These are phyloP conservation scores for Pichia sp. DNA, from an alignment of 1,139 yeast species.

Conservation along the genomic window DNA sequence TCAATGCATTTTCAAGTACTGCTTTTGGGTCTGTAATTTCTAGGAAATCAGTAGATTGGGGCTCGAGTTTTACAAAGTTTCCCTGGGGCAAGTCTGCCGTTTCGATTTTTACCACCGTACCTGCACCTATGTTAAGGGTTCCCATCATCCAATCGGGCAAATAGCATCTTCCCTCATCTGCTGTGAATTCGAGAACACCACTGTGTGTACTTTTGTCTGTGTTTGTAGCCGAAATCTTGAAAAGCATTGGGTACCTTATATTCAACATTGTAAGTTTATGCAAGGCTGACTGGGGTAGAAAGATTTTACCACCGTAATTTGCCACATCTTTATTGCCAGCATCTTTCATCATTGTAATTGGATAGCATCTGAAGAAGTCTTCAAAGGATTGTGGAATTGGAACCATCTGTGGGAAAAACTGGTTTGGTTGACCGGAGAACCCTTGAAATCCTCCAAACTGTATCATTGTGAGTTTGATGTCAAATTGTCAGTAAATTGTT, in stretches of 20 bases:
- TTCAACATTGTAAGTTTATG: constrained; percentile 75
- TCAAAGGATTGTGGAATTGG: constrained; percentile 40
- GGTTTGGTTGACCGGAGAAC: constrained; percentile 21
- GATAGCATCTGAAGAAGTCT: constrained; percentile 88
- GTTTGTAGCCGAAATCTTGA: constrained; percentile 73
- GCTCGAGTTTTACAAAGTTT: constrained; percentile 85
- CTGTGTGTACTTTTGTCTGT: constrained; percentile 64
- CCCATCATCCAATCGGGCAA: constrained; percentile 97
- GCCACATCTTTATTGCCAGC: constrained; percentile 71
- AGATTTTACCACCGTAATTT: constrained; percentile 95
- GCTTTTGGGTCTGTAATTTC: constrained; percentile 97
- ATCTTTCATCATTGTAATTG: constrained; percentile 88
- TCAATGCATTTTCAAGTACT: constrained; percentile 83
- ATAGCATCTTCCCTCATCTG: constrained; percentile 95
- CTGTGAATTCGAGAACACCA: constrained; percentile 93
- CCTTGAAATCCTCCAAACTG: constrained; percentile 36
- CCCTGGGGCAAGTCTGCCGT: constrained; percentile 84
- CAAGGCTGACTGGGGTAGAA: constrained; percentile 88
- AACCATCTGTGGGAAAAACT: constrained; percentile 17
- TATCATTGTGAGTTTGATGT: background rate
- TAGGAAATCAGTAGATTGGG: constrained; percentile 88
- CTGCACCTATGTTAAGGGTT: constrained; percentile 68
- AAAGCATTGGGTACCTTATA: constrained; percentile 93
- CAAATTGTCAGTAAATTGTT: constrained; percentile 5
- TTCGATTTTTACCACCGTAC: constrained; percentile 69